Percentiles rank a stretch among this genome's conserved stretches.
phyloP scores from a whole-genome alignment of 441 rosid genomes.

The Aquilaria agallochum region DNA sequence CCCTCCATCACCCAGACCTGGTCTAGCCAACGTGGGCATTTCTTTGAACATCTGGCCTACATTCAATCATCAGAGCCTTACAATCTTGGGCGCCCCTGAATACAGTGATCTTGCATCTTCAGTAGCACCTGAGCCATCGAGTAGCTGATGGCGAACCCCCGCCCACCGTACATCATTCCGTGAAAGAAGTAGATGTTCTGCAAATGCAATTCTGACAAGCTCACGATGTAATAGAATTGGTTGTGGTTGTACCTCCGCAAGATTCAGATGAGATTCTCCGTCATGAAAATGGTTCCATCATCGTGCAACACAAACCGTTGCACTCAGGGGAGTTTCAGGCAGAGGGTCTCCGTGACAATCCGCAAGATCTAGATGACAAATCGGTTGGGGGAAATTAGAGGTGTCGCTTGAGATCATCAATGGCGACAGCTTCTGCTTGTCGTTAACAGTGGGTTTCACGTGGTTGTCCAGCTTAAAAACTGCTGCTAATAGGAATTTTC shows the following conservation, averaged over 20 bases:
- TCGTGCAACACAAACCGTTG: constrained; percentile 99
- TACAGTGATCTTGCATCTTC: constrained; percentile 85
- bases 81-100: constrained; percentile 76
- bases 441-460: constrained; percentile 30
- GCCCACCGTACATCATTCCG: constrained; percentile 98
- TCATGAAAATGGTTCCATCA: constrained; percentile 86
- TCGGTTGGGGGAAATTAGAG: constrained; percentile 68
- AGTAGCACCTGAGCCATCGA: constrained; percentile 79
- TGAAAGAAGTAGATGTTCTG: constrained; percentile 93
- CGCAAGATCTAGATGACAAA: constrained; percentile 92
- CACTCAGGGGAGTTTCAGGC: constrained; percentile 57
- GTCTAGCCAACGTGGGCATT: too few species aligned
- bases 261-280: constrained; percentile 76
- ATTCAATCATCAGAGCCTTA: constrained; percentile 98
- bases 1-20: too few species aligned
- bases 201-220: constrained; percentile 91
- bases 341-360: constrained; percentile 82
- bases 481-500: too few species aligned
- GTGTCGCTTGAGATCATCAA: constrained; percentile 75
- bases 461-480: constrained; percentile 42
- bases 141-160: constrained; percentile 94
- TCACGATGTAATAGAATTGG: constrained; percentile 89
- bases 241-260: constrained; percentile 77
- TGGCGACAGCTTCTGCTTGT: constrained; percentile 44
- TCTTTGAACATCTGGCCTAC: constrained; percentile 41